A percentile compares a stretch with the other conserved stretches of the same genome.
Conservation (phyloP, 805 yeast species). For the Saccharomycopsis sp. region DNA sequence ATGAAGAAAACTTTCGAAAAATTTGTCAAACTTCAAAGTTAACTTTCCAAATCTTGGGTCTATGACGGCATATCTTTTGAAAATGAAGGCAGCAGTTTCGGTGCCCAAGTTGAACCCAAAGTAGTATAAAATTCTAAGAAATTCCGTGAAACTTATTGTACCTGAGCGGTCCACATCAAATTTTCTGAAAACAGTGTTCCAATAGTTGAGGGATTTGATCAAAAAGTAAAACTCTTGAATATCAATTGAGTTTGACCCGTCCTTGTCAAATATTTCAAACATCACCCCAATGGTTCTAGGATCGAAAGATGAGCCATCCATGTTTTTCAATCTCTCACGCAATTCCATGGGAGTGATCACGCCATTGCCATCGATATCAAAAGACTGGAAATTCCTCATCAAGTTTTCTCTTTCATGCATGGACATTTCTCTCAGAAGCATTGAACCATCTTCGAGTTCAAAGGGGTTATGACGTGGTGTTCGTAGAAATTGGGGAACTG, state of each 20-base stretch:
- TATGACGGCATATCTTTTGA: conserved; percentile 39
- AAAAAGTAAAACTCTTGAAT: conserved; percentile 58
- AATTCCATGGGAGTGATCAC: conserved; percentile 33
- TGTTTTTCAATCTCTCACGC: conserved; percentile 48
- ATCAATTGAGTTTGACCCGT: conserved; percentile 35
- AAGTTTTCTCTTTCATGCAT: conserved; percentile 5
- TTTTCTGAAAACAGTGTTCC: conserved; percentile 53
- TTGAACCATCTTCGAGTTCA: conserved; percentile 12
- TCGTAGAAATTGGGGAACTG: conserved; percentile 10
- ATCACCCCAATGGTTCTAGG: conserved; percentile 51
- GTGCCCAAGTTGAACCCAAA: conserved; percentile 57
- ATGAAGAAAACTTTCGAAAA: conserved; percentile 72
- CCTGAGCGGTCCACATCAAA: conserved; percentile 54
- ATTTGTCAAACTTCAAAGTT: conserved; percentile 63
- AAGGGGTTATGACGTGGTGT: conserved; percentile 18
- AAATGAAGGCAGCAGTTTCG: conserved; percentile 48
- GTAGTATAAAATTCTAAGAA: conserved; percentile 48
- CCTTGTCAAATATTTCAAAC: conserved; percentile 54
- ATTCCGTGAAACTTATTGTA: conserved; percentile 57
- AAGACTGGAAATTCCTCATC: conserved; percentile 6
- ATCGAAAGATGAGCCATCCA: conserved; percentile 55
- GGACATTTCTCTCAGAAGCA: background rate
- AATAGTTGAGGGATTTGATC: conserved; percentile 60
- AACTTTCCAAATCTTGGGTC: conserved; percentile 24
- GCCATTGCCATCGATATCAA: conserved; percentile 18